Percentiles rank a stretch among this genome's conserved stretches.
Evolutionary conservation across 148 eudicot species (phyloP).

Genomic region (Vaccinium macrocarpon): DNA sequence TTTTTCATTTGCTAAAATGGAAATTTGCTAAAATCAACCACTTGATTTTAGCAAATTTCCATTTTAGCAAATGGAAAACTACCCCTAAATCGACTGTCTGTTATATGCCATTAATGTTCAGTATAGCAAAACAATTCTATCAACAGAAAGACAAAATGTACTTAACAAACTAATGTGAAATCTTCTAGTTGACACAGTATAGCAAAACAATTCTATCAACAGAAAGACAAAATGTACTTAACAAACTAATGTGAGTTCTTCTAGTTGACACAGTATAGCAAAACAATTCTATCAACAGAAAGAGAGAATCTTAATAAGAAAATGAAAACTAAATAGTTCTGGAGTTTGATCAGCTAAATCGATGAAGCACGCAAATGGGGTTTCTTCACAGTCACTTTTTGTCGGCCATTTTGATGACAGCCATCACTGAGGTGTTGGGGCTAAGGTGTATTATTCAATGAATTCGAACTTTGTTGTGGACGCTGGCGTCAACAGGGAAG

Average conservation of each 20-base stretch:
- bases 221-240: no score
- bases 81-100: neutral
- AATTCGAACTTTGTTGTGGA: neutral
- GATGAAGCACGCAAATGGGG: neutral
- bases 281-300: neutral
- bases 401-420: neutral
- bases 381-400: neutral
- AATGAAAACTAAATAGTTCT: neutral
- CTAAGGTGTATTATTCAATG: neutral
- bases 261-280: neutral
- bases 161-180: neutral
- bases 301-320: neutral
- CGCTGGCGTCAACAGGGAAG: neutral
- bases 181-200: neutral
- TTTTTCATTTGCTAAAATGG: no score
- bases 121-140: neutral
- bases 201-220: neutral
- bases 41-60: no score
- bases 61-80: no score
- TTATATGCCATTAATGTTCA: neutral
- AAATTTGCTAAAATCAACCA: no score
- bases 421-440: neutral
- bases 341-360: neutral
- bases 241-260: neutral
- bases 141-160: neutral